Evolutionary conservation across 2,329 filamentous ascomycete genomes (phyloP).

Genomic region (Herpotrichia juniperi): DNA sequence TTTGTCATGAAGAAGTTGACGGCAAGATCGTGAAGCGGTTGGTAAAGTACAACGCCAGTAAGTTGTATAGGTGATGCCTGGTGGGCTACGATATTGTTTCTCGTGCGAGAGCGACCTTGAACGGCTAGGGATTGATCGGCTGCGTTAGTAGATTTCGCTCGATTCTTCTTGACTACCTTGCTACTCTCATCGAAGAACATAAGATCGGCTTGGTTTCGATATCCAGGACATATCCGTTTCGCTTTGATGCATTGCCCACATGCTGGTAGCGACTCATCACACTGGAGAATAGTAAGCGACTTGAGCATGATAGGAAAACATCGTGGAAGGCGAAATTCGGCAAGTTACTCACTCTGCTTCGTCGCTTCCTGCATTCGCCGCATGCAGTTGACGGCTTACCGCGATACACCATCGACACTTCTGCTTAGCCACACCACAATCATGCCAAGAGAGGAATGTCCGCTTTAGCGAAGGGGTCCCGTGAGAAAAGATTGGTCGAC

Average conservation of each 20-base stretch:
- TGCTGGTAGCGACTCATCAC: conserved; percentile 28
- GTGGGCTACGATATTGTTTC: not conserved
- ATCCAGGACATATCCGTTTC: conserved; percentile 32
- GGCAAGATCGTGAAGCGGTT: conserved; percentile 30
- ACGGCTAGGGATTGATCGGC: not conserved
- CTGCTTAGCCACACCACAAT: not conserved
- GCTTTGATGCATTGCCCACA: conserved; percentile 35
- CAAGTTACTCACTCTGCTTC: conserved; percentile 34
- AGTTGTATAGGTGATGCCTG: conserved; percentile 14
- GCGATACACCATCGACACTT: conserved; percentile 9
- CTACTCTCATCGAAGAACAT: conserved; percentile 36
- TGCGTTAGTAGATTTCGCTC: not conserved
- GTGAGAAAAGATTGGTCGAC: not conserved
- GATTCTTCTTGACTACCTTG: conserved; percentile 22
- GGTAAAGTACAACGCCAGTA: conserved; percentile 26
- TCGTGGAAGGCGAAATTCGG: no score
- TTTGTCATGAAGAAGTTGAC: conserved; percentile 37
- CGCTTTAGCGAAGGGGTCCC: not conserved
- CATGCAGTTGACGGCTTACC: conserved; percentile 21
- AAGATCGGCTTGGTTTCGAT: conserved; percentile 32
- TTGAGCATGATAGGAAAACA: no score
- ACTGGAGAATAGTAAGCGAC: conserved; percentile 18
- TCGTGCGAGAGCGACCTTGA: not conserved
- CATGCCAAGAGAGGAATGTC: not conserved
- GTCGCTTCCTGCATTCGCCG: conserved; percentile 37